Conservation (phyloP, 73 alveolate genomes). For the Paramecium sonneborni region DNA sequence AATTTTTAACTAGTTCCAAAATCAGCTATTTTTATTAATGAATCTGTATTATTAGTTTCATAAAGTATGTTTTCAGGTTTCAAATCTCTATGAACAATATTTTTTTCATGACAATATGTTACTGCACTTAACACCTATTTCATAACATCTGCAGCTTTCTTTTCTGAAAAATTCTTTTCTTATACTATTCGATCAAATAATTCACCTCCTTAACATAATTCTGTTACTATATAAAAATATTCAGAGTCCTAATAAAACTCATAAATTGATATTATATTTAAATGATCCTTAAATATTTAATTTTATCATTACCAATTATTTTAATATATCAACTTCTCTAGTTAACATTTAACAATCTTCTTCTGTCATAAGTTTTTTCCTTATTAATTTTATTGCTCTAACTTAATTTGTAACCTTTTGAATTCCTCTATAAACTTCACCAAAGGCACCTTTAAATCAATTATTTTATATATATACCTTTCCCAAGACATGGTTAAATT, state of each 20-base stretch:
- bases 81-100: slow-evolving; percentile 71
- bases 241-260: slow-evolving; percentile 69
- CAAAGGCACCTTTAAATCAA: slow-evolving; percentile 57
- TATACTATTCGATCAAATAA: slow-evolving; percentile 62
- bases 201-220: slow-evolving; percentile 77
- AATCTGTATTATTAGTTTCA: slow-evolving; percentile 51
- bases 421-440: slow-evolving; percentile 63
- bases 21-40: slow-evolving; percentile 65
- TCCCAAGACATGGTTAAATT: slow-evolving; percentile 33
- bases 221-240: slow-evolving; percentile 69
- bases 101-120: slow-evolving; percentile 66
- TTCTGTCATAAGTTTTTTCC: slow-evolving; percentile 40
- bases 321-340: slow-evolving; percentile 62
- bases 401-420: slow-evolving; percentile 44
- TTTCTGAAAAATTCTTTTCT: slow-evolving; percentile 68
- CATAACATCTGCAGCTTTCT: slow-evolving; percentile 73
- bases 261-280: slow-evolving; percentile 68
- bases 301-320: slow-evolving; percentile 29
- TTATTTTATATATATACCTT: neutral
- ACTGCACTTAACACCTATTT: slow-evolving; percentile 71
- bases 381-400: slow-evolving; percentile 61
- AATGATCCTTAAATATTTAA: slow-evolving; percentile 66
- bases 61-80: slow-evolving; percentile 74
- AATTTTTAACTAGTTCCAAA: slow-evolving; percentile 65
- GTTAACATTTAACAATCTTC: slow-evolving; percentile 38